Evolutionary conservation across 75 land plant genomes (phyloP).

Genomic region (Ceratopteris richardii): DNA sequence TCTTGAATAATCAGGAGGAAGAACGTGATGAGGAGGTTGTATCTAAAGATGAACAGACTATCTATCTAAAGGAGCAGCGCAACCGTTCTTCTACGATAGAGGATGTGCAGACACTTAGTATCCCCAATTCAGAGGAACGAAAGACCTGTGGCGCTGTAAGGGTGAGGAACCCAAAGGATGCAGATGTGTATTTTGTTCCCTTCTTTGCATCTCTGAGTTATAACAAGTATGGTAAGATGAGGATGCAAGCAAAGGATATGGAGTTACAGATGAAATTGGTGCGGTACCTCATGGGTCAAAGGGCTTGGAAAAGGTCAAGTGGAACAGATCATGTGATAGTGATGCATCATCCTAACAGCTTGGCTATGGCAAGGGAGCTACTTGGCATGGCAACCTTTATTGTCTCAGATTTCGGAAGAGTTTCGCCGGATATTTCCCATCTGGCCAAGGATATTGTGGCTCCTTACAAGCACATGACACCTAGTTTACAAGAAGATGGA

Average conservation of each 20-base stretch:
- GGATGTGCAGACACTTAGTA: neutral
- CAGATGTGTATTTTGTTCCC: conserved; percentile 82
- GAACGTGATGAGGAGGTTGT: neutral
- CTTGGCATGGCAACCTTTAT: conserved; percentile 64
- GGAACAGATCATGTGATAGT: conserved; percentile 68
- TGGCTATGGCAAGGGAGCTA: conserved; percentile 45
- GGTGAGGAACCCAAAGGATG: conserved; percentile 46
- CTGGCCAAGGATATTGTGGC: conserved; percentile 77
- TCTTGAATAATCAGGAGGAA: conserved; percentile 38
- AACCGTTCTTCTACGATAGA: too few species aligned
- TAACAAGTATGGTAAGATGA: conserved; percentile 51
- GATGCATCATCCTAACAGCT: conserved; percentile 88
- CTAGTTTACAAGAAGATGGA: conserved; percentile 17
- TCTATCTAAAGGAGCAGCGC: neutral
- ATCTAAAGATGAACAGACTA: neutral
- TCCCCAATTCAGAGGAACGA: neutral
- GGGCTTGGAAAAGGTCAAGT: conserved; percentile 52
- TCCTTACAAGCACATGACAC: conserved; percentile 81
- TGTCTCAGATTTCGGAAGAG: conserved; percentile 81
- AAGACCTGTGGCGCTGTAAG: conserved; percentile 57
- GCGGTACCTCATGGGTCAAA: conserved; percentile 27
- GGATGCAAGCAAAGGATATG: conserved; percentile 27
- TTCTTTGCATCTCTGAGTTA: conserved; percentile 87
- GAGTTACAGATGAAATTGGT: conserved; percentile 55
- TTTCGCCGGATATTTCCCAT: conserved; percentile 49